Evolutionary conservation across 208 protist species (phyloP).

Genomic region (Tritrichomonas foetus): DNA sequence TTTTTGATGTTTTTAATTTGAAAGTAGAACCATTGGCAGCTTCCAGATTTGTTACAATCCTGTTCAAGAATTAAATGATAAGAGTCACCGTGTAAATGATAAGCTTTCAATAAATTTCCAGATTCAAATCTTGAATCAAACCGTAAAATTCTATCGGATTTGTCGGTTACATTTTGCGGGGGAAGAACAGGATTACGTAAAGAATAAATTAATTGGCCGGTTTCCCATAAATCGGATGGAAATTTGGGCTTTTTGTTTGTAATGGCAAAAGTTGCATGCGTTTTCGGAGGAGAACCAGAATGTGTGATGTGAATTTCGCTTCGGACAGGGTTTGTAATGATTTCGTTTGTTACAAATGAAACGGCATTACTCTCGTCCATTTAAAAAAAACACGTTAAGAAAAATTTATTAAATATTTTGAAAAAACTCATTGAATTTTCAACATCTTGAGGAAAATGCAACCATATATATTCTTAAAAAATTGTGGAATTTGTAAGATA

Average conservation of each 20-base stretch:
- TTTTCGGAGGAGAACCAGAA: not conserved
- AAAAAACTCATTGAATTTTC: too few relatives aligned
- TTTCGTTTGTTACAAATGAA: too few relatives aligned
- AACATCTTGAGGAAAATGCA: too few relatives aligned
- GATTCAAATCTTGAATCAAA: constrained; percentile 13
- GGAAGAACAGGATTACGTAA: not conserved
- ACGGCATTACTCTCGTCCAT: too few relatives aligned
- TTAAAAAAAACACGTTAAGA: too few relatives aligned
- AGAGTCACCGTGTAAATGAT: not conserved
- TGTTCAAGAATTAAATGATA: not conserved
- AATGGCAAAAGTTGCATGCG: not conserved
- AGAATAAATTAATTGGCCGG: not conserved
- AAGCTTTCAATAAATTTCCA: not conserved
- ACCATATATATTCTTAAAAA: too few relatives aligned
- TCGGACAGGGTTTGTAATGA: too few relatives aligned
- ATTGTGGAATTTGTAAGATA: too few relatives aligned
- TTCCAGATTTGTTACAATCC: not conserved
- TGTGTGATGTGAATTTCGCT: not conserved
- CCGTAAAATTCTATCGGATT: not conserved
- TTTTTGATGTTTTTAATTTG: not conserved
- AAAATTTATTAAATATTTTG: too few relatives aligned
- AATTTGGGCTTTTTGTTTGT: not conserved
- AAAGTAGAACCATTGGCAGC: constrained; percentile 24
- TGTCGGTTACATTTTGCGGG: not conserved
- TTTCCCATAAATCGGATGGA: not conserved